These are phyloP conservation scores for Mycosphaerella arachidis DNA, from an alignment of 2,329 filamentous ascomycete species.

Conservation along the genomic window DNA sequence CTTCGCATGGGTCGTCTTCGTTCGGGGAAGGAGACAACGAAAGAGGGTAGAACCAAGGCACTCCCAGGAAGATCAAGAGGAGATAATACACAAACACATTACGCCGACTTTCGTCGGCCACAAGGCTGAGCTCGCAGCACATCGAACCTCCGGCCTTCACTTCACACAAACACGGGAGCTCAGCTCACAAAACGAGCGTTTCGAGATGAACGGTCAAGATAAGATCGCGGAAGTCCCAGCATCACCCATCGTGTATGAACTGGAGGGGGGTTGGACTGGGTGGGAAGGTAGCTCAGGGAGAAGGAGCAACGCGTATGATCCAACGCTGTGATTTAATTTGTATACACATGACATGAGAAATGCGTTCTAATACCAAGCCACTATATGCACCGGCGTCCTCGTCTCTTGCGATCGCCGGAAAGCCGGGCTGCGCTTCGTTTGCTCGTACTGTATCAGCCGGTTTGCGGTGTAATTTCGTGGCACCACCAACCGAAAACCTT, in stretches of 20 bases:
- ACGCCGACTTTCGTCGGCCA: not conserved
- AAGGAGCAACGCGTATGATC: constrained; percentile 3
- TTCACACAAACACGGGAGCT: not conserved
- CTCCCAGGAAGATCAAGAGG: not conserved
- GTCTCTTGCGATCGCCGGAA: no score
- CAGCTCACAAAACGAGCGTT: not conserved
- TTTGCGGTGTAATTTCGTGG: no score
- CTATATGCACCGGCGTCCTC: not conserved
- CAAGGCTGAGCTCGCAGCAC: constrained; percentile 1
- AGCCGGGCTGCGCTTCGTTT: no score
- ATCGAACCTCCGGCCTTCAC: not conserved
- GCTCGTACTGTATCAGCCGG: no score
- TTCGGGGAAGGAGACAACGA: not conserved
- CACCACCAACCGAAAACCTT: no score
- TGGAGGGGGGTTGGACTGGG: not conserved
- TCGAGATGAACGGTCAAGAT: constrained; percentile 1
- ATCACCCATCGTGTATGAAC: not conserved
- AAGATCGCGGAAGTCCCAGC: constrained; percentile 3
- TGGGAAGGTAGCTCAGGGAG: constrained; percentile 4
- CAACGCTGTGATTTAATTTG: constrained; percentile 1
- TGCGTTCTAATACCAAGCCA: not conserved
- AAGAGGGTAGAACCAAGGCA: not conserved
- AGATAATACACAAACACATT: not conserved
- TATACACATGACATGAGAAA: constrained; percentile 1
- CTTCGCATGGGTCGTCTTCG: constrained; percentile 5